A percentile compares a stretch with the other conserved stretches of the same genome.
These are phyloP conservation scores for Eutypella sp. DNA, from an alignment of 2,329 filamentous ascomycete genomes.

Conservation along the genomic window DNA sequence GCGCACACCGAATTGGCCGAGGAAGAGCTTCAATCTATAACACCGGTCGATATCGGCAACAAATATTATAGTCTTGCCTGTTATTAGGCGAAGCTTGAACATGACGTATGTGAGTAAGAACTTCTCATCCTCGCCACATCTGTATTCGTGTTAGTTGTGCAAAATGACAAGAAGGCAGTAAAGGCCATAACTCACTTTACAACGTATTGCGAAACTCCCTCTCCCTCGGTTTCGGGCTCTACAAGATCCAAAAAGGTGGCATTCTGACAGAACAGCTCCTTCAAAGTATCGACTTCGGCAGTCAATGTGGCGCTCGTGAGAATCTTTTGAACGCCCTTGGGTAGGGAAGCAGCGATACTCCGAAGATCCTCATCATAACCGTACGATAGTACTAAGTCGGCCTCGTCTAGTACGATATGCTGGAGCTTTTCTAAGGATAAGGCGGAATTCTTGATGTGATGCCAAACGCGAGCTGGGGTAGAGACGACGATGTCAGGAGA, in stretches of 20 bases:
- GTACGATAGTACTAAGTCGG: constrained; percentile 88
- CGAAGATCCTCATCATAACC: constrained; percentile 89
- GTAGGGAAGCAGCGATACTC: constrained; percentile 70
- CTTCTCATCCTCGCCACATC: constrained; percentile 94
- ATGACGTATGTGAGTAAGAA: constrained; percentile 90
- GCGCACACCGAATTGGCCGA: constrained; percentile 94
- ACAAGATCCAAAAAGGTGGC: constrained; percentile 78
- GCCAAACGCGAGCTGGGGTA: constrained; percentile 78
- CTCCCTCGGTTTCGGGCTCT: constrained; percentile 71
- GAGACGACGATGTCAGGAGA: constrained; percentile 85
- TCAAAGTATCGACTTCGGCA: constrained; percentile 79
- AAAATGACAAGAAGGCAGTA: neutral
- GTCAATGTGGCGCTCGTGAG: constrained; percentile 93
- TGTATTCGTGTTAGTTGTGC: constrained; percentile 25
- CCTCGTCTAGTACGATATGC: constrained; percentile 87
- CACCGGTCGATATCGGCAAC: constrained; percentile 53
- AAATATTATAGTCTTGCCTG: constrained; percentile 83
- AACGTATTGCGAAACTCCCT: constrained; percentile 79
- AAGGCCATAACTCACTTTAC: constrained; percentile 56
- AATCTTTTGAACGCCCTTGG: constrained; percentile 82
- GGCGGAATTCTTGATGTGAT: constrained; percentile 68
- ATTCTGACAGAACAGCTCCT: constrained; percentile 77
- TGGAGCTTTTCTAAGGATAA: constrained; percentile 67
- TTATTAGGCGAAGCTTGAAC: constrained; percentile 90
- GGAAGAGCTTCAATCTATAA: constrained; percentile 88